phyloP scores from a whole-genome alignment of 2,329 filamentous ascomycete species.

The Pezicula neosporulosa region DNA sequence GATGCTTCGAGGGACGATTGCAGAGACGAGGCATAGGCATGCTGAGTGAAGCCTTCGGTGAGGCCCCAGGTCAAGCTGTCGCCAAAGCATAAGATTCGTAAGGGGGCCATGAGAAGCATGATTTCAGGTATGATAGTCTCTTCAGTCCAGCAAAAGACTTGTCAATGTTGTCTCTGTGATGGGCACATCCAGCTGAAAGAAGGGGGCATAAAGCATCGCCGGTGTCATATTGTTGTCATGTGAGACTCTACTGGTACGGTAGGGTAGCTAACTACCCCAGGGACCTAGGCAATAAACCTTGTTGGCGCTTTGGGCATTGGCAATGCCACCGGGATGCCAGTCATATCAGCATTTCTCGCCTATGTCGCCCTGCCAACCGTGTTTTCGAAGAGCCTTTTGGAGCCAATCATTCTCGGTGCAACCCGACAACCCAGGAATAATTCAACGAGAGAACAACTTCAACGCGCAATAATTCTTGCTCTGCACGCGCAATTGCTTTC shows the following conservation, averaged over 20 bases:
- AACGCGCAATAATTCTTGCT: constrained; percentile 20
- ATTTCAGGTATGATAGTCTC: not conserved
- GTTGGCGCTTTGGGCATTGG: not conserved
- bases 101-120: constrained; percentile 17
- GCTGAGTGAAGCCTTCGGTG: constrained; percentile 32
- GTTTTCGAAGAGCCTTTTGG: not conserved
- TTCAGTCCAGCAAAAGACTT: not conserved
- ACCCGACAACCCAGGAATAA: not conserved
- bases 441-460: constrained; percentile 1
- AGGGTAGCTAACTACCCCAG: no score
- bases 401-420: constrained; percentile 1
- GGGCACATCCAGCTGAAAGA: no score
- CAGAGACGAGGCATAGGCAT: constrained; percentile 53
- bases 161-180: no score
- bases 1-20: constrained; percentile 41
- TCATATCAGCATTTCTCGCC: not conserved
- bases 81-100: constrained; percentile 26
- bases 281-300: not conserved
- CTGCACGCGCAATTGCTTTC: constrained; percentile 22
- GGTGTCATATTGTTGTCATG: no score
- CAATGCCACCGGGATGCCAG: no score
- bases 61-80: constrained; percentile 51
- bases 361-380: not conserved
- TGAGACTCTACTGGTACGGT: no score
- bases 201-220: no score